Evolutionary conservation across 1,284 basidiomycete genomes (phyloP), one percentile per base, ranked within the genome.

Genomic region (Ganoderma boninense): DNA sequence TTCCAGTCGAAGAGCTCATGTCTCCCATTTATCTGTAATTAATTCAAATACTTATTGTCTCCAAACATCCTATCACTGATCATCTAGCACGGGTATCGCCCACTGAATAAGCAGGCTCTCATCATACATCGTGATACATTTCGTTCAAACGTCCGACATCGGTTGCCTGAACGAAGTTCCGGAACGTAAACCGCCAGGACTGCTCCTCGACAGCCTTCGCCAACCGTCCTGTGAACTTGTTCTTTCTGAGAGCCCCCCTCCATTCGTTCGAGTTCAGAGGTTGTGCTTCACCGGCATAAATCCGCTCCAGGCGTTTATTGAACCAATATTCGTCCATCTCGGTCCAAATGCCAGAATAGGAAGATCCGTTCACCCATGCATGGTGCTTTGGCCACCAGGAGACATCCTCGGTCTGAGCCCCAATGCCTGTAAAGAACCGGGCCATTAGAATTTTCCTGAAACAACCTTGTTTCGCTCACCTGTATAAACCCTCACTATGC

Each of bases 151-250:
- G 4, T 20, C n/a, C 7, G n/a, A n/a, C 20, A 8, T 20, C 1
- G 20, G 68, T 62, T 80, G 69, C 23, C 2, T 29, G 26, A 7
- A 54, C 23, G 11, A 54, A 54, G 13, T 54, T 23, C 10, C 14
- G 10, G 26, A 29, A 54, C 26, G 52, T 26, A 14, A 54, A 54
- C 11, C 8, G 8, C 52, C 52, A 54, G 5, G 52, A 54, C 10
- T 14, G 18, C 11, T 54, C 23, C 1, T 54, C 52, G 10, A 54
- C 46, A 14, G n/a, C 13, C 23, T 1, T 54, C 26, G 11, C 23
- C 6, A 54, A 2, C 11, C 13, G 7, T 10, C 49, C 49, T n/a
- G 49, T n/a, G 6, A 1, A 1, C 49, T 52, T 52, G 49, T n/a
- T 10, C 23, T 26, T 26, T n/a, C 23, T 23, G 4, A 52, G 49